A percentile compares a stretch with the other conserved stretches of the same genome.
These are phyloP conservation scores for Fusarium sterilihyphosum DNA, from an alignment of 2,329 filamentous ascomycete species.

Conservation along the genomic window DNA sequence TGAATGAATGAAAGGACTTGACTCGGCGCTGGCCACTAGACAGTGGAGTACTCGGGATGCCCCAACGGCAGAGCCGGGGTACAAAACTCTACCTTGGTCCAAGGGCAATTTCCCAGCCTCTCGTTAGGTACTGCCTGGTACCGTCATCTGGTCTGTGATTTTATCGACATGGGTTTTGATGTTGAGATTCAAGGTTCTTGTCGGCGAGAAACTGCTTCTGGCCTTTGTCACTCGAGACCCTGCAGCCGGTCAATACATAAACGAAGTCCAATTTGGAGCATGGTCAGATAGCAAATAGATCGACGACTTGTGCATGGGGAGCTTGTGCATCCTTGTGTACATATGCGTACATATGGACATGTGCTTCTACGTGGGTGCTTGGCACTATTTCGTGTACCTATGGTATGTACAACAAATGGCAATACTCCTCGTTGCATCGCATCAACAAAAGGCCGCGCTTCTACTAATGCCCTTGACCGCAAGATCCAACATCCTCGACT, in stretches of 20 bases:
- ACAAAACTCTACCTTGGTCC: conserved; percentile 36
- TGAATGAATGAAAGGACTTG: conserved; percentile 31
- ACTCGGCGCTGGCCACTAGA: conserved; percentile 41
- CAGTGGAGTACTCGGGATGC: conserved; percentile 30
- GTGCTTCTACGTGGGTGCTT: conserved; percentile 2
- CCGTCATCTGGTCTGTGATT: conserved; percentile 28
- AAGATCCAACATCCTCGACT: background rate
- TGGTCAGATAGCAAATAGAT: conserved; percentile 21
- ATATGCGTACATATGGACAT: background rate
- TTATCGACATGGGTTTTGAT: conserved; percentile 28
- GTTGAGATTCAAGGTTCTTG: conserved; percentile 34
- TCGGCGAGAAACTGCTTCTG: conserved; percentile 29
- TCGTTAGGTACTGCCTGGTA: conserved; percentile 27
- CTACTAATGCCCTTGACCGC: conserved; percentile 20
- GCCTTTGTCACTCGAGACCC: conserved; percentile 9
- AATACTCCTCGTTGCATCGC: conserved; percentile 13
- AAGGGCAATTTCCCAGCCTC: conserved; percentile 41
- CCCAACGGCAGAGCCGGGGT: conserved; percentile 33
- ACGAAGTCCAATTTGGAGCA: conserved; percentile 14
- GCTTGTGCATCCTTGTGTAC: background rate
- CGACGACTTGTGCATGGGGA: conserved; percentile 21
- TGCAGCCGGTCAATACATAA: conserved; percentile 18
- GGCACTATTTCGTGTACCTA: conserved; percentile 5
- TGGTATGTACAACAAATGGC: conserved; percentile 1
- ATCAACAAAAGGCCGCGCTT: conserved; percentile 26